Evolutionary conservation across 78 protist species (phyloP), one percentile per base, ranked within the genome.

Genomic region (slime mould (Dictyostelium discoideum)): DNA sequence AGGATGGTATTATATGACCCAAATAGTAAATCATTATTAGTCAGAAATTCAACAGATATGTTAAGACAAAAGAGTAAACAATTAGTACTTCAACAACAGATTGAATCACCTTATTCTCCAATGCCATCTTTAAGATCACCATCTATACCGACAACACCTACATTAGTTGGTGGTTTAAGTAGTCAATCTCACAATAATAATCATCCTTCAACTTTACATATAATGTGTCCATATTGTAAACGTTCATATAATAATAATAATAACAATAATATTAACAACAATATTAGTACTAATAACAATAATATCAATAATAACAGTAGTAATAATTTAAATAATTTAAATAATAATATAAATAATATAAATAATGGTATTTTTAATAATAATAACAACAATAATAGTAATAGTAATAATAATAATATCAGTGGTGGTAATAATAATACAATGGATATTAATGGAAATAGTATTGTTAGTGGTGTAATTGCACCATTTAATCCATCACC

Each of bases 1-100:
- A 90, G 76, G 29, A 42, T 90, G 54, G 95, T 90, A 22, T 72
- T 90, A 48, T 90, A 85, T 37, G 95, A 90, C 24, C 60, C 95
- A n/a, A 24, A 44, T 20, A 80, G 76, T 73, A 69, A 40, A 39
- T 67, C 46, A 16, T 26, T 82, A 39, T 42, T 90, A 0, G 88
- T 90, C 7, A 80, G 80, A 73, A 16, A 42, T 78, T 20, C 48
- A 20, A 42, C 24, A 0, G 85, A 81, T 48, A 40, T 24, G 26
- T n/a, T 81, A 13, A 40, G 39, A 48, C 37, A 48, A 48, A 81
- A 81, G 24, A 26, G 32, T 48, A 81, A 48, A 78, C 60, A 42
- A 32, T 42, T 78, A n/a, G 50, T 78, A 1, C 32, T 26, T 48
- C 85, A 81, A 16, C 72, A 81, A 26, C 60, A 81, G 39, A 74